Base-by-base conservation (phyloP, 371 early-diverging fungal species). In the Syncephalastrum contaminatum region DNA sequence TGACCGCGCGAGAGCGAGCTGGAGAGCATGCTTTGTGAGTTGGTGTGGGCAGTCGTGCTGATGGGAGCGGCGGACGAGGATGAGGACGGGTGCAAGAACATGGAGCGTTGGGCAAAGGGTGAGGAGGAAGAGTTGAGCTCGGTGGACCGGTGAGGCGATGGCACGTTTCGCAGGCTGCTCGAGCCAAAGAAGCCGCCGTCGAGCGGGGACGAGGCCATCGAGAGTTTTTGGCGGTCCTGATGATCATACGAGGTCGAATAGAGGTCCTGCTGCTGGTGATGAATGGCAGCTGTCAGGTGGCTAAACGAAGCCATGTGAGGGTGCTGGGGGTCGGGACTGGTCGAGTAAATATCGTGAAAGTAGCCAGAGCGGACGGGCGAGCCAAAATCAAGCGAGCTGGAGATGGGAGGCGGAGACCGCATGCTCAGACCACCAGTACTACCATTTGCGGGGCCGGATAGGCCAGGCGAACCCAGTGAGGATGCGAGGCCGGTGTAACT, bases 331-430 rank as follows among this genome's bases (percentile, higher is more conserved):
- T 59, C 59, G 3, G 59, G 53, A 19, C 59, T 59, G 24, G 43
- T 53, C 15, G 59, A 56, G 48, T 56, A 62, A 49, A 62, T 59
- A 4, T 51, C 36, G 36, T 30, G 36, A 10, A 30, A 30, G 36
- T 30, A 30, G 36, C 36, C 10, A 8, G 36, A 30, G 8, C 36
- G 36, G 36, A 30, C 36, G 36, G 36, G 59, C 16, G 59, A 48
- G 8, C 59, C 59, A 53, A 59, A 59, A 36, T 59, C 59, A 27
- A 59, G 42, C 25, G 59, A 53, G 53, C 59, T 47, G 25, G 53
- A 48, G 14, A 59, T 18, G 19, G 59, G 53, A 16, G 53, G 59
- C 48, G 59, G 39, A 52, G 36, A 30, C 24, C 14, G 53, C 42
- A 41, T 52, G 43, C 36, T 30, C 36, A 30, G 36, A 30, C 36